A percentile compares a stretch with the other conserved stretches of the same genome.
Conservation (phyloP, 78 protist genomes). For the Dictyostelium citrinum region DNA sequence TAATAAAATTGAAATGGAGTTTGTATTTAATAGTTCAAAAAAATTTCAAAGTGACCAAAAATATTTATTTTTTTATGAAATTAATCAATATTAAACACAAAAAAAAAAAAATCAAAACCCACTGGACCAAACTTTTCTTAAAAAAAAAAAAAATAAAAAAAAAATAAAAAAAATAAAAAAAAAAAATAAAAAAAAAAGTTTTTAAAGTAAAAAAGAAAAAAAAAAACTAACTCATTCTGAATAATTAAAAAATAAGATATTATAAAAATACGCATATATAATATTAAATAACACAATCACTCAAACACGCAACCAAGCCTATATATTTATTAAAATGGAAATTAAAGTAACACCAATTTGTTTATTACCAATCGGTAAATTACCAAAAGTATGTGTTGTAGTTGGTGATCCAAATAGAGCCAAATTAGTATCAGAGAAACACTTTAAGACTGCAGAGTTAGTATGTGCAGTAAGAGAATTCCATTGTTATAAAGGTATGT, state of each 20-base stretch:
- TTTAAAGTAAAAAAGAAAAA: too few species aligned
- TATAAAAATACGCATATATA: background rate
- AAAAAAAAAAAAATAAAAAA: too few species aligned
- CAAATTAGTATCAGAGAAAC: slow-evolving; percentile 63
- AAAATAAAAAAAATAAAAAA: too few species aligned
- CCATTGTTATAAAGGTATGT: slow-evolving; percentile 55
- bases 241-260: background rate
- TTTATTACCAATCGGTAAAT: slow-evolving; percentile 49
- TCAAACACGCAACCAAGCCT: background rate
- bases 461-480: slow-evolving; percentile 55
- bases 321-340: background rate
- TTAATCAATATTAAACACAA: too few species aligned
- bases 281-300: background rate
- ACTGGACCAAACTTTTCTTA: too few species aligned
- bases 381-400: slow-evolving; percentile 72
- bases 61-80: too few species aligned
- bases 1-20: too few species aligned
- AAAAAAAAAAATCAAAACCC: too few species aligned
- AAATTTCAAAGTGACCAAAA: too few species aligned
- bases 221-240: background rate
- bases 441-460: background rate
- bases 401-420: slow-evolving; percentile 82
- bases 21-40: too few species aligned
- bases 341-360: slow-evolving; percentile 69
- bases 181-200: too few species aligned